These are phyloP conservation scores for Castanea crenata DNA, from an alignment of 306 rosid species.

Conservation along the genomic window DNA sequence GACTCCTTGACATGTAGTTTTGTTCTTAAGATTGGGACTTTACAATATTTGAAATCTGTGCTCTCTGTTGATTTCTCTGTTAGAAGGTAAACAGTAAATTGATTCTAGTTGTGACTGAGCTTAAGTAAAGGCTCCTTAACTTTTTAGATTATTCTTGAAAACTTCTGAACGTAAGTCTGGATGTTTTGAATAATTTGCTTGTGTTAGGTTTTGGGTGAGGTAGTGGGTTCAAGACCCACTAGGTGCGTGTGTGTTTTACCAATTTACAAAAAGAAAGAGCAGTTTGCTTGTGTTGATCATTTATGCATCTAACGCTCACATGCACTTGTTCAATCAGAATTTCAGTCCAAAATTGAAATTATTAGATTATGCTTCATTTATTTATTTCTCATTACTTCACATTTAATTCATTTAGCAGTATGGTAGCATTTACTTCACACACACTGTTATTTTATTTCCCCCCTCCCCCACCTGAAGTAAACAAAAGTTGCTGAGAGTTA, in stretches of 20 bases:
- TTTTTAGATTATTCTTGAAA: not conserved
- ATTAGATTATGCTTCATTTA: constrained; percentile 3
- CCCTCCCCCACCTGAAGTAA: not conserved
- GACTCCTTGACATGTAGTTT: not conserved
- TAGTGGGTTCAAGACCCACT: too few species aligned
- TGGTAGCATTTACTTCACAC: not conserved
- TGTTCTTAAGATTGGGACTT: not conserved
- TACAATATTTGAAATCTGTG: not conserved
- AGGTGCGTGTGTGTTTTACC: too few species aligned
- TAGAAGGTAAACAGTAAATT: too few species aligned
- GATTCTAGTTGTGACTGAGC: not conserved
- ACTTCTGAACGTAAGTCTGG: not conserved
- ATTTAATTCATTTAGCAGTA: not conserved
- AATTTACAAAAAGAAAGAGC: not conserved
- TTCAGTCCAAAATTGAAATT: not conserved
- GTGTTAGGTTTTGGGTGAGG: not conserved
- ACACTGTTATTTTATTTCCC: not conserved
- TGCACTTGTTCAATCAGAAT: not conserved
- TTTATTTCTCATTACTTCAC: not conserved
- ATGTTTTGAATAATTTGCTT: not conserved
- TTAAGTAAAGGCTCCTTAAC: not conserved
- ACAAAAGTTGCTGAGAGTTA: constrained; percentile 22
- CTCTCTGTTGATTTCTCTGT: not conserved
- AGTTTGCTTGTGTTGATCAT: not conserved
- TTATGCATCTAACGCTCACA: not conserved